Conservation (phyloP, 2,329 filamentous ascomycete genomes). For the Aspergillus felis region DNA sequence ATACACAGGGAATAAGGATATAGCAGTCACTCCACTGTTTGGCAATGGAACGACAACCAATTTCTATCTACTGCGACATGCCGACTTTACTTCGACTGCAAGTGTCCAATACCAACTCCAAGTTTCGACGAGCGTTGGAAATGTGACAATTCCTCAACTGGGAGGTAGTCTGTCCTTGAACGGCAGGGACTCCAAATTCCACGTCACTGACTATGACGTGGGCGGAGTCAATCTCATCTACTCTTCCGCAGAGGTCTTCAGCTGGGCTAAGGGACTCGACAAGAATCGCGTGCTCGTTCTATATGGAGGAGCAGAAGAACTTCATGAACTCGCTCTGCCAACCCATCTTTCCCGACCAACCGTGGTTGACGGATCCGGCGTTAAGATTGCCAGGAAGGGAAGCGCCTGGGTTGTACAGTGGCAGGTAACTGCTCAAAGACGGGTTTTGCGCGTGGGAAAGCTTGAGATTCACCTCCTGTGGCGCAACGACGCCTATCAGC, state of each 20-base stretch:
- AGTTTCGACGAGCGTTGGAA: slow-evolving; percentile 44
- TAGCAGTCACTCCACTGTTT: slow-evolving; percentile 59
- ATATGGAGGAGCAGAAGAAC: slow-evolving; percentile 38
- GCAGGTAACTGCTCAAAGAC: slow-evolving; percentile 19
- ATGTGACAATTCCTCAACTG: slow-evolving; percentile 39
- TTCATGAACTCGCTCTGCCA: slow-evolving; percentile 39
- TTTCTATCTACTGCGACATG: slow-evolving; percentile 61
- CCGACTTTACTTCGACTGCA: slow-evolving; percentile 56
- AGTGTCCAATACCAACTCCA: slow-evolving; percentile 60
- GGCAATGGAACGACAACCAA: slow-evolving; percentile 51
- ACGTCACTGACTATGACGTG: slow-evolving; percentile 41
- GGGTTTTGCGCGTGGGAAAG: slow-evolving; percentile 40
- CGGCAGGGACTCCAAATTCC: slow-evolving; percentile 44
- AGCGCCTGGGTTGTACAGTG: slow-evolving; percentile 26
- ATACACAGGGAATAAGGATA: slow-evolving; percentile 52
- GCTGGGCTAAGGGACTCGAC: slow-evolving; percentile 55
- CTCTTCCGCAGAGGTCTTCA: slow-evolving; percentile 44
- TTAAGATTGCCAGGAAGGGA: slow-evolving; percentile 32
- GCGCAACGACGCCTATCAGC: slow-evolving; percentile 34
- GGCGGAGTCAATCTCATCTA: slow-evolving; percentile 39
- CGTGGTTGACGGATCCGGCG: slow-evolving; percentile 10
- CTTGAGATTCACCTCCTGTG: slow-evolving; percentile 5
- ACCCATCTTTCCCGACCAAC: neutral
- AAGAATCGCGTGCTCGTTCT: slow-evolving; percentile 46
- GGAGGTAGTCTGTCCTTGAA: slow-evolving; percentile 36